phyloP scores from a whole-genome alignment of 768 basidiomycete genomes.

The Lyophyllum atratum region DNA sequence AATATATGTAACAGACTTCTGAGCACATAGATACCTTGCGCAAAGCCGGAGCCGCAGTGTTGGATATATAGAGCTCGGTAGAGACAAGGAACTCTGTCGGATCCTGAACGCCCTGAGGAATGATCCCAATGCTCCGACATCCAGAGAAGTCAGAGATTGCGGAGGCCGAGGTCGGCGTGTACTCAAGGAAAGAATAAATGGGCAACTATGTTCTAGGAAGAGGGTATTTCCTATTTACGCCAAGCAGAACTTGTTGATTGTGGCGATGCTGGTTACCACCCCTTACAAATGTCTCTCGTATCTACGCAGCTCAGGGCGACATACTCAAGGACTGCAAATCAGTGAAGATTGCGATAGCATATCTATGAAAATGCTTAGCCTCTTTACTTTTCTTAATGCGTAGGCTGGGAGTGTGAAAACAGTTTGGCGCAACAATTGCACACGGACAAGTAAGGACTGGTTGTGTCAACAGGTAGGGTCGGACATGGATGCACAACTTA shows the following conservation, averaged over 20 bases:
- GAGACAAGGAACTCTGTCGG: conserved; percentile 59
- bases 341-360: no score
- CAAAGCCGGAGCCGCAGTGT: conserved; percentile 46
- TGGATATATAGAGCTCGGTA: conserved; percentile 63
- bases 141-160: not conserved
- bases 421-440: no score
- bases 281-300: not conserved
- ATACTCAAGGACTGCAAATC: not conserved
- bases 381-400: no score
- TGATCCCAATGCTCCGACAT: conserved; percentile 38
- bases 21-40: conserved; percentile 52
- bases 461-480: conserved; percentile 8
- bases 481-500: conserved; percentile 5
- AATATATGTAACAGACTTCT: not conserved
- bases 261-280: conserved; percentile 12
- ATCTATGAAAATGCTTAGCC: no score
- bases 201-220: not conserved
- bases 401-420: no score
- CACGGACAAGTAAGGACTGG: not conserved
- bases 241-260: not conserved
- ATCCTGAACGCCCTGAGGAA: conserved; percentile 18
- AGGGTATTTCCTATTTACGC: not conserved
- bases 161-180: not conserved
- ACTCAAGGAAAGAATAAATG: not conserved
- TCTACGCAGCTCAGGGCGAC: not conserved